These are phyloP conservation scores for Coemansia javaensis DNA, from an alignment of 192 early-diverging fungal genomes.

Conservation along the genomic window DNA sequence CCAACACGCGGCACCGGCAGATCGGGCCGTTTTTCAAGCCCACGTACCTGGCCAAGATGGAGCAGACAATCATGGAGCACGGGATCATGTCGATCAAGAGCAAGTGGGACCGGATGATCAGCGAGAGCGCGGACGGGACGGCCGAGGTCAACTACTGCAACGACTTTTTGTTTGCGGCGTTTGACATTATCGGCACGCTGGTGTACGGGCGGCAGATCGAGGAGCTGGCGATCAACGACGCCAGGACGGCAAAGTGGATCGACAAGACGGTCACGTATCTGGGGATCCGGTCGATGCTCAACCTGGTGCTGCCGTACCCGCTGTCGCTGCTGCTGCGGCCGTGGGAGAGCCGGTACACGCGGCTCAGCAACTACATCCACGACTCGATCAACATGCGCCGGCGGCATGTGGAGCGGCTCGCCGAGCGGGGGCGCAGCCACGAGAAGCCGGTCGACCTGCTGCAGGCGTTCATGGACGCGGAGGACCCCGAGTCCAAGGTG, in stretches of 20 bases:
- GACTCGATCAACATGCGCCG: slow-evolving; percentile 19
- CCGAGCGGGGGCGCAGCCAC: background rate
- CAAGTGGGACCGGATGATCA: slow-evolving; percentile 31
- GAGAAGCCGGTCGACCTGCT: slow-evolving; percentile 29
- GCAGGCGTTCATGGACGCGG: slow-evolving; percentile 48
- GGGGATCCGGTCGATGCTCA: slow-evolving; percentile 31
- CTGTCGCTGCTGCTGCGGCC: slow-evolving; percentile 20
- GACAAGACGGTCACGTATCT: slow-evolving; percentile 32
- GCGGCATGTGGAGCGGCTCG: slow-evolving; percentile 3
- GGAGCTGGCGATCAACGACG: slow-evolving; percentile 20
- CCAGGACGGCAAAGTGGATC: slow-evolving; percentile 28
- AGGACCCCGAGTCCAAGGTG: slow-evolving; percentile 40
- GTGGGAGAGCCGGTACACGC: slow-evolving; percentile 23
- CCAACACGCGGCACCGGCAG: slow-evolving; percentile 35
- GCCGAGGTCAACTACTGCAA: slow-evolving; percentile 41
- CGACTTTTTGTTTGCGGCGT: slow-evolving; percentile 35
- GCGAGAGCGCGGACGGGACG: slow-evolving; percentile 6
- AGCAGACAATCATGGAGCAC: slow-evolving; percentile 38
- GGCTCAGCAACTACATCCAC: slow-evolving; percentile 29
- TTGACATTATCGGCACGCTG: slow-evolving; percentile 40
- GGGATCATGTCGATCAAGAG: slow-evolving; percentile 23
- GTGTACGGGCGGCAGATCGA: slow-evolving; percentile 34
- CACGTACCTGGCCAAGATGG: slow-evolving; percentile 30
- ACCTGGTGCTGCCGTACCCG: slow-evolving; percentile 23
- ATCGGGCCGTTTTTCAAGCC: slow-evolving; percentile 39